Conservation (phyloP, 169 alveolate species). For the Eimeria sp. region DNA sequence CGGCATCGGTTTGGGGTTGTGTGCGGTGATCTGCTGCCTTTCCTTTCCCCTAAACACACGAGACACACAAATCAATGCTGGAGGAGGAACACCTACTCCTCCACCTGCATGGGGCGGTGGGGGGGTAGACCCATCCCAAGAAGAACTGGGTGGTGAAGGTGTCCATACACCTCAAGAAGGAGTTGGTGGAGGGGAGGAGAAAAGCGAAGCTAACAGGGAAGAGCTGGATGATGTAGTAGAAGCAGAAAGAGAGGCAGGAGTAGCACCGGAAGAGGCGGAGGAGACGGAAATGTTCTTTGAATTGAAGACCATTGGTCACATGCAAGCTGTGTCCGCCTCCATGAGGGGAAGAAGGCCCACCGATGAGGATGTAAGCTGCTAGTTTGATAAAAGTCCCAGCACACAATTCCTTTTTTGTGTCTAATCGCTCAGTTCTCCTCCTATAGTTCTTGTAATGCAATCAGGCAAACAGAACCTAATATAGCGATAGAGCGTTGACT, state of each 20-base stretch:
- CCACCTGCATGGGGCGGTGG: too few species aligned
- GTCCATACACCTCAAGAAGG: too few species aligned
- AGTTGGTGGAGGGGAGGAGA: too few species aligned
- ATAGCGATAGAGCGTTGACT: background rate
- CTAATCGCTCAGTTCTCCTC: background rate
- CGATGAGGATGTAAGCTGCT: background rate
- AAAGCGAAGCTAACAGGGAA: too few species aligned
- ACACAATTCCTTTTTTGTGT: background rate
- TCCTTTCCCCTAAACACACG: too few species aligned
- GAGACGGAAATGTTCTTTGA: background rate
- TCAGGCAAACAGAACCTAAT: background rate
- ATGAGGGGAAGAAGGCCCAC: conserved; percentile 59
- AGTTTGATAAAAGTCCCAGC: background rate
- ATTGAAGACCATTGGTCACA: background rate
- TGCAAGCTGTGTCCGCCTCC: conserved; percentile 14
- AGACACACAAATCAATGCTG: too few species aligned
- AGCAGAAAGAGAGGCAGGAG: background rate
- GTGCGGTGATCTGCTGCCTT: too few species aligned
- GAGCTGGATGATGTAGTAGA: background rate
- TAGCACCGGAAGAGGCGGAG: background rate
- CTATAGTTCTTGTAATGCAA: background rate
- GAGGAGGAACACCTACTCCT: too few species aligned
- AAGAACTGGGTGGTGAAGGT: too few species aligned
- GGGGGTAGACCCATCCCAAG: too few species aligned
- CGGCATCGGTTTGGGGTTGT: too few species aligned